Conservation (phyloP, 202 grass and related monocot genomes). For the Hordeum pubiflorum region DNA sequence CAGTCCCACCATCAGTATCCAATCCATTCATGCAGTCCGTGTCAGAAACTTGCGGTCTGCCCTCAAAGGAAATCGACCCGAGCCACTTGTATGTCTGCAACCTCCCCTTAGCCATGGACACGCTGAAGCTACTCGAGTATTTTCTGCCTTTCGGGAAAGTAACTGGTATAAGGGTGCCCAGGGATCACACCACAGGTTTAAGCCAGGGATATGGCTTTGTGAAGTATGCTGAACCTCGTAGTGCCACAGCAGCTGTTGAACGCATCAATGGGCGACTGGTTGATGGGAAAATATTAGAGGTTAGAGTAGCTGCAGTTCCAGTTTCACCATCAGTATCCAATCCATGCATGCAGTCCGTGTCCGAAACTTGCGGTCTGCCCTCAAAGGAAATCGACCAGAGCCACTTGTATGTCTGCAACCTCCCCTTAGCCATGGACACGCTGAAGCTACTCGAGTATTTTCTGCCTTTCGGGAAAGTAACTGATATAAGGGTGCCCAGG, state of each 20-base stretch:
- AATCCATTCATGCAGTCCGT: conserved; percentile 9
- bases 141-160: conserved; percentile 53
- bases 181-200: conserved; percentile 33
- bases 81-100: conserved; percentile 39
- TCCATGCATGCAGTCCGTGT: background rate
- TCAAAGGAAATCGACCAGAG: conserved; percentile 21
- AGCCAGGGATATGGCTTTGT: conserved; percentile 56
- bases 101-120: conserved; percentile 36
- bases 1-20: conserved; percentile 10
- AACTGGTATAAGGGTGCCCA: conserved; percentile 36
- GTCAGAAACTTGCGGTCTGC: background rate
- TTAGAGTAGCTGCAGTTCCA: conserved; percentile 36
- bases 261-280: conserved; percentile 50
- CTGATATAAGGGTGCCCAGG: conserved; percentile 34
- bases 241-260: conserved; percentile 39
- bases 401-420: conserved; percentile 37
- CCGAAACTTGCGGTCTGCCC: conserved; percentile 1
- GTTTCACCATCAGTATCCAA: conserved; percentile 2
- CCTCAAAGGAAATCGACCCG: conserved; percentile 20
- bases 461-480: conserved; percentile 45
- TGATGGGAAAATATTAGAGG: conserved; percentile 49
- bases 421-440: conserved; percentile 33
- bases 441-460: conserved; percentile 37
- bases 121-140: conserved; percentile 26
- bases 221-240: conserved; percentile 45